Evolutionary conservation across 2,329 filamentous ascomycete genomes (phyloP).

Genomic region (Botryotinia narcissicola): DNA sequence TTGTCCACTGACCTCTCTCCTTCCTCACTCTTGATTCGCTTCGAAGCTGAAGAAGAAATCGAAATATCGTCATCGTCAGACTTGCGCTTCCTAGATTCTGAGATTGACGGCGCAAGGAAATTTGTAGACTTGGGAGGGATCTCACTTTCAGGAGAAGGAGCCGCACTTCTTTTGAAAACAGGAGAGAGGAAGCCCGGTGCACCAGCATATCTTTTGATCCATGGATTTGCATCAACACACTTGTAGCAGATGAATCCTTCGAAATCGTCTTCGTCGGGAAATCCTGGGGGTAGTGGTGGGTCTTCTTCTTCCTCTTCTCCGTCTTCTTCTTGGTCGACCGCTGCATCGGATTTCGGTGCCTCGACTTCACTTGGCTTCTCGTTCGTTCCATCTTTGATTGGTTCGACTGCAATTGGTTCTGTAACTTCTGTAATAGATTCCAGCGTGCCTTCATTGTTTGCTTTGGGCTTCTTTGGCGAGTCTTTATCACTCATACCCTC

Average conservation of each 20-base stretch:
- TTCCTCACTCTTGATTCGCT: slow-evolving; percentile 48
- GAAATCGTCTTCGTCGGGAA: slow-evolving; percentile 86
- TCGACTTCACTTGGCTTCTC: slow-evolving; percentile 18
- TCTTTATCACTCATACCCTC: slow-evolving; percentile 48
- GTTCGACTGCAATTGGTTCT: slow-evolving; percentile 38
- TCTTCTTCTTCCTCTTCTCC: slow-evolving; percentile 56
- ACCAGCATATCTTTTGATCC: slow-evolving; percentile 87
- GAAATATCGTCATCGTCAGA: slow-evolving; percentile 48
- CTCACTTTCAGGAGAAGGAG: slow-evolving; percentile 37
- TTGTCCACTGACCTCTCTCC: neutral
- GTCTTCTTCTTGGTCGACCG: slow-evolving; percentile 40
- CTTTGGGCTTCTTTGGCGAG: slow-evolving; percentile 37
- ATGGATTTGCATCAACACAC: slow-evolving; percentile 81
- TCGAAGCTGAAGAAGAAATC: slow-evolving; percentile 41
- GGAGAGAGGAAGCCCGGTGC: slow-evolving; percentile 75
- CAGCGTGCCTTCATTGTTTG: slow-evolving; percentile 38
- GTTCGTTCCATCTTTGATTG: slow-evolving; percentile 26
- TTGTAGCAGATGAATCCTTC: slow-evolving; percentile 92
- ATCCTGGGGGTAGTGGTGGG: slow-evolving; percentile 74
- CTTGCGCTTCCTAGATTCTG: slow-evolving; percentile 62
- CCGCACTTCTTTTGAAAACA: slow-evolving; percentile 51
- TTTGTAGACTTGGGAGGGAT: slow-evolving; percentile 30
- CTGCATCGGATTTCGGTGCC: slow-evolving; percentile 28
- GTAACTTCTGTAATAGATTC: slow-evolving; percentile 52
- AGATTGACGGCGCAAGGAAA: slow-evolving; percentile 22